These are phyloP conservation scores for Borovskyia barvae DNA, from an alignment of 208 protist genomes.

Conservation along the genomic window DNA sequence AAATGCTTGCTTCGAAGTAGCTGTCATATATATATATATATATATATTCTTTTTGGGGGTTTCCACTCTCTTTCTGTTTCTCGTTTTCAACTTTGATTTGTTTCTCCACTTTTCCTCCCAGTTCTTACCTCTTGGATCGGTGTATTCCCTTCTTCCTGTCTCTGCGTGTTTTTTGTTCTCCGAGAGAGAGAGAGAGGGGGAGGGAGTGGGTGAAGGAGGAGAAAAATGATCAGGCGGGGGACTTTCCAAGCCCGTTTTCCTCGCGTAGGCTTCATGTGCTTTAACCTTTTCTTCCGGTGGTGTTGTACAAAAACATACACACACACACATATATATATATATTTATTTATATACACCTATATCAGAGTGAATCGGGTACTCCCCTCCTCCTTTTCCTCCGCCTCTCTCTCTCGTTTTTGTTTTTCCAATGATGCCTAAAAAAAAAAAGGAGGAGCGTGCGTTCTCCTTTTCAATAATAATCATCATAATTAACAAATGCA, in stretches of 20 bases:
- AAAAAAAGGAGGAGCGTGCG: constrained; percentile 4
- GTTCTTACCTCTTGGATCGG: background rate
- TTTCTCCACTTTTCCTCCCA: background rate
- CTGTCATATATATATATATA: too few relatives aligned
- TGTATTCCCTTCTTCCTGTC: background rate
- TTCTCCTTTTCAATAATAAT: too few relatives aligned
- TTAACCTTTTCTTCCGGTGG: too few relatives aligned
- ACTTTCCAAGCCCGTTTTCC: too few relatives aligned
- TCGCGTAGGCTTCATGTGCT: too few relatives aligned
- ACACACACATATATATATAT: background rate
- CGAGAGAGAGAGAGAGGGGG: background rate
- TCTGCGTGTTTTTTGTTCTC: constrained; percentile 1
- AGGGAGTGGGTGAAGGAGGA: too few relatives aligned
- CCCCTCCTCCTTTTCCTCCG: background rate
- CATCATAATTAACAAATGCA: too few relatives aligned
- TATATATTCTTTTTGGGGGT: too few relatives aligned
- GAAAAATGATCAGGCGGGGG: too few relatives aligned
- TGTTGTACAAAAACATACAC: too few relatives aligned
- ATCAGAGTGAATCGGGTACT: background rate
- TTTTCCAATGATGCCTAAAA: constrained; percentile 1
- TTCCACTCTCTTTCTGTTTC: constrained; percentile 11
- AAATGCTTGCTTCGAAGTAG: too few relatives aligned
- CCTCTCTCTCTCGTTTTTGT: background rate
- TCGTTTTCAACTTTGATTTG: background rate
- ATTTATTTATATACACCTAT: background rate